Evolutionary conservation across 192 early-diverging fungal genomes (phyloP).

Genomic region (Phycomyces blakesleeanus): DNA sequence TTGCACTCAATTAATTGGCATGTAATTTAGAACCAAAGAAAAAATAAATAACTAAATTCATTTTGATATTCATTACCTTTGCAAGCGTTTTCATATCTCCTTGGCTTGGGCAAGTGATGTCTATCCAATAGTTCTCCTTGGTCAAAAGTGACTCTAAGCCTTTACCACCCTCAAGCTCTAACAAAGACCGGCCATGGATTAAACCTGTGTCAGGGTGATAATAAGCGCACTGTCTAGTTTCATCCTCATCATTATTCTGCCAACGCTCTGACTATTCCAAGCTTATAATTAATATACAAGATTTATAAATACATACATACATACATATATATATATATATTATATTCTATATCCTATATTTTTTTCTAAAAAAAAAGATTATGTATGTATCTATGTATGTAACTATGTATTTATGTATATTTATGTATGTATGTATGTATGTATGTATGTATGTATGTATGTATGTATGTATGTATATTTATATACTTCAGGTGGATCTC

Average conservation of each 20-base stretch:
- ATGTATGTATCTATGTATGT: too few relatives aligned
- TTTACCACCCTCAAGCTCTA: constrained; percentile 45
- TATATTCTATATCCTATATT: too few relatives aligned
- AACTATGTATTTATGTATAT: too few relatives aligned
- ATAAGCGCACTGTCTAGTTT: constrained; percentile 57
- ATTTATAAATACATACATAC: too few relatives aligned
- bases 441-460: too few relatives aligned
- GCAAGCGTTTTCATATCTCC: constrained; percentile 55
- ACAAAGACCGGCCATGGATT: constrained; percentile 51
- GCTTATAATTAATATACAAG: neutral
- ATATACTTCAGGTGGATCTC: constrained; percentile 6
- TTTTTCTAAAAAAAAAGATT: too few relatives aligned
- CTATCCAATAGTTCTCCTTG: constrained; percentile 60
- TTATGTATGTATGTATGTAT: too few relatives aligned
- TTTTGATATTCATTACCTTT: constrained; percentile 30
- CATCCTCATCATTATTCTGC: neutral
- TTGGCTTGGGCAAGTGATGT: constrained; percentile 48
- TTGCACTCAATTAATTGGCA: too few relatives aligned
- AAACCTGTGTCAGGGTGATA: constrained; percentile 63
- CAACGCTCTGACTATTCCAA: neutral
- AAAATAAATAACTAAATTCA: neutral
- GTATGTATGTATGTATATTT: too few relatives aligned
- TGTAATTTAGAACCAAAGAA: too few relatives aligned
- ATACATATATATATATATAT: too few relatives aligned
- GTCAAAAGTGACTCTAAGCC: constrained; percentile 36